Conservation (phyloP, 768 basidiomycete genomes). For the Epithele typhae region DNA sequence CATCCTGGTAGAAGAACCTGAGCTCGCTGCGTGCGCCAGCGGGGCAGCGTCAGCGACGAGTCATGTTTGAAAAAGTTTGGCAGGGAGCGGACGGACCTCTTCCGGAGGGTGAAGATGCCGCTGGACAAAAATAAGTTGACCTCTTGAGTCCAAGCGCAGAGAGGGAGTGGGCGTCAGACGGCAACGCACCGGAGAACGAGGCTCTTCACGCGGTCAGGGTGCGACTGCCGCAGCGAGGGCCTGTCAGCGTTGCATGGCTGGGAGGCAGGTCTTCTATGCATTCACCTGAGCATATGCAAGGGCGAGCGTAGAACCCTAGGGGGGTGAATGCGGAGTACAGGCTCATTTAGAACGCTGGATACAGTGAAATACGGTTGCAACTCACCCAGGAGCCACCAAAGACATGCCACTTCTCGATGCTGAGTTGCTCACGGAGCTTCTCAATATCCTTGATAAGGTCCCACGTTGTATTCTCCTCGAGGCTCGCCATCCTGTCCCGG, state of each 20-base stretch:
- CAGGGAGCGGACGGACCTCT: constrained; percentile 41
- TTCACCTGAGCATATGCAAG: constrained; percentile 79
- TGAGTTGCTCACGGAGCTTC: constrained; percentile 67
- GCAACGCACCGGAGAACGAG: constrained; percentile 67
- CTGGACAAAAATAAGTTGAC: constrained; percentile 41
- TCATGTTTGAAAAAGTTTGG: too few relatives aligned
- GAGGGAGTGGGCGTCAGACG: not conserved
- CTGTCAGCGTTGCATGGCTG: too few relatives aligned
- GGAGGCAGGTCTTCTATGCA: too few relatives aligned
- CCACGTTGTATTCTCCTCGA: constrained; percentile 92
- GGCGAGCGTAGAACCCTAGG: constrained; percentile 79
- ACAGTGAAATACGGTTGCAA: too few relatives aligned
- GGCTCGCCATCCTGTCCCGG: constrained; percentile 53
- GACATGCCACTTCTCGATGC: constrained; percentile 86
- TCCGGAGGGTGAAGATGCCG: constrained; percentile 85
- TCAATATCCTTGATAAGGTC: constrained; percentile 90
- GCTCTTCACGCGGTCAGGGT: constrained; percentile 77
- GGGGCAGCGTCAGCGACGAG: too few relatives aligned
- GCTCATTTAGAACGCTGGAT: too few relatives aligned
- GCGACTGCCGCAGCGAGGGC: constrained; percentile 39
- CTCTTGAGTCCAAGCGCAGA: too few relatives aligned
- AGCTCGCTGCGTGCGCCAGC: constrained; percentile 49
- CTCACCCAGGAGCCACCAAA: constrained; percentile 92
- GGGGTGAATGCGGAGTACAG: too few relatives aligned
- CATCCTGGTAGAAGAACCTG: constrained; percentile 90